Percentiles rank a stretch among this genome's conserved stretches.
phyloP scores from a whole-genome alignment of 23 red algal species.

The Gracilaria vermiculophylla region DNA sequence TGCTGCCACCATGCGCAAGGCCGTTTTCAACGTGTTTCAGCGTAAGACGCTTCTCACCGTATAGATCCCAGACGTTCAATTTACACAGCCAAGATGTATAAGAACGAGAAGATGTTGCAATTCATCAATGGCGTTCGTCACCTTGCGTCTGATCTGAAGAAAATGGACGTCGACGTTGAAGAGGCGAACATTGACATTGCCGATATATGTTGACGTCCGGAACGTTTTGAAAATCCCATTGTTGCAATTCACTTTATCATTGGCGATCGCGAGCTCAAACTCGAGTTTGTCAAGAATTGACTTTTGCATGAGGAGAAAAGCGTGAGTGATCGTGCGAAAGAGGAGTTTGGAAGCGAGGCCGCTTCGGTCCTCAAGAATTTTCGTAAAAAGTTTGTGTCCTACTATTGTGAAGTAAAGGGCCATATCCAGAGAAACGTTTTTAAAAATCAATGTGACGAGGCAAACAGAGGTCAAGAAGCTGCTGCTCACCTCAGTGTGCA shows the following conservation, averaged over 20 bases:
- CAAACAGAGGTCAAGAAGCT: not conserved
- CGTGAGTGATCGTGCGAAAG: not conserved
- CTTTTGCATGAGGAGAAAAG: conserved; percentile 16
- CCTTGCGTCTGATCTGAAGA: not conserved
- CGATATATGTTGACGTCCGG: not conserved
- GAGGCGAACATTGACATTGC: conserved; percentile 6
- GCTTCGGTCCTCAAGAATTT: no score
- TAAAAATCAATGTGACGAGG: conserved; percentile 5
- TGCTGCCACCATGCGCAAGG: not conserved
- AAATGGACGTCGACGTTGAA: conserved; percentile 9
- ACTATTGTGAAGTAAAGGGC: conserved; percentile 1
- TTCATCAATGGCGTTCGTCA: not conserved
- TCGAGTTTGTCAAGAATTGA: conserved; percentile 49
- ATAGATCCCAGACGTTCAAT: conserved; percentile 17
- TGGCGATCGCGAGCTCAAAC: not conserved
- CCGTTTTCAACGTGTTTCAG: no score
- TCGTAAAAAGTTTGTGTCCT: not conserved
- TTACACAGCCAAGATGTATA: conserved; percentile 21
- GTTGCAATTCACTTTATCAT: not conserved
- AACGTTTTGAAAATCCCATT: conserved; percentile 9
- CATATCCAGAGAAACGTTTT: conserved; percentile 5
- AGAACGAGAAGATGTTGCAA: conserved; percentile 18
- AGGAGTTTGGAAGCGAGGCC: not conserved
- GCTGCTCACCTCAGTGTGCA: not conserved
- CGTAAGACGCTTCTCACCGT: no score